Percentiles rank a stretch among this genome's conserved stretches.
Conservation (phyloP, 257 asterid species). For the Petunia secreta region DNA sequence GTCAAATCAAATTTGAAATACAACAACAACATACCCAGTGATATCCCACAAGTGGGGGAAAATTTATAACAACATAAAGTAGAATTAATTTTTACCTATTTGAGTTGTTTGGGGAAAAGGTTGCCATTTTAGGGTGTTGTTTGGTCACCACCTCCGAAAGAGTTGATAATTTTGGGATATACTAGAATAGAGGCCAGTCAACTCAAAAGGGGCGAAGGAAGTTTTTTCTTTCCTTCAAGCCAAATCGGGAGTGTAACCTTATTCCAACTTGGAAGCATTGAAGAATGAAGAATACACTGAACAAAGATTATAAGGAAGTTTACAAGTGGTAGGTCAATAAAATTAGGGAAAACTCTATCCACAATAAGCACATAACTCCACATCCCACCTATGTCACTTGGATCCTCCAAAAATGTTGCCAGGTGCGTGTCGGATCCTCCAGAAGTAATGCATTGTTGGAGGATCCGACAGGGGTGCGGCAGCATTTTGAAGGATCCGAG, state of each 20-base stretch:
- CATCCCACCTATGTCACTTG: not conserved
- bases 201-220: not conserved
- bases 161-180: not conserved
- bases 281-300: not conserved
- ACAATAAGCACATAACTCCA: not conserved
- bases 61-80: not conserved
- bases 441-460: too few relatives aligned
- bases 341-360: not conserved
- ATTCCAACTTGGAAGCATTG: not conserved
- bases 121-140: not conserved
- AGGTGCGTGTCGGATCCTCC: too few relatives aligned
- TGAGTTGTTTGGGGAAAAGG: constrained; percentile 3
- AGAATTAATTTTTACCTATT: not conserved
- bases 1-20: not conserved
- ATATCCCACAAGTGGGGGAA: too few relatives aligned
- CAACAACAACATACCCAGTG: too few relatives aligned
- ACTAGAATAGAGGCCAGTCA: not conserved
- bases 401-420: too few relatives aligned
- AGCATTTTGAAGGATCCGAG: too few relatives aligned
- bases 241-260: not conserved
- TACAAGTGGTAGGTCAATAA: not conserved
- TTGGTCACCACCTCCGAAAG: not conserved
- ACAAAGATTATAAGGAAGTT: not conserved
- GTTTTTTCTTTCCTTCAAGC: too few relatives aligned
- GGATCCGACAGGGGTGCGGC: too few relatives aligned